Evolutionary conservation across 345 rosid species (phyloP).

Genomic region (Arabis alpina): DNA sequence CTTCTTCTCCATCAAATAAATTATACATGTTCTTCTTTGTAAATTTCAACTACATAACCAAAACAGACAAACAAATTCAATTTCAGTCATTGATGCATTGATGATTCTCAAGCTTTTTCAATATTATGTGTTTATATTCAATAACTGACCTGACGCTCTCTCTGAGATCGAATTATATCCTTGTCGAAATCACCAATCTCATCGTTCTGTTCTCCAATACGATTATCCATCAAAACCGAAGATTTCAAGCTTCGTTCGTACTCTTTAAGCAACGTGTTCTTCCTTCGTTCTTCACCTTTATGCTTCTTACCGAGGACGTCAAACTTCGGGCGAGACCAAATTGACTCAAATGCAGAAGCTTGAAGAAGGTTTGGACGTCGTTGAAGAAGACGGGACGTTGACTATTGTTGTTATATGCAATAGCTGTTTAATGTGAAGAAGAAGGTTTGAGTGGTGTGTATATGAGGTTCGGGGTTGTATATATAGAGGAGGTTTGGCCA

Average conservation of each 20-base stretch:
- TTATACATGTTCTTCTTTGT: conserved; percentile 75
- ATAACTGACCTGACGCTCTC: conserved; percentile 67
- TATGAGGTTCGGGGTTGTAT: too few relatives aligned
- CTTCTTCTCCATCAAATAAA: conserved; percentile 90
- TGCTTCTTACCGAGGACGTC: conserved; percentile 86
- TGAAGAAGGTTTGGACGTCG: too few relatives aligned
- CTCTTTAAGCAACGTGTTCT: conserved; percentile 79
- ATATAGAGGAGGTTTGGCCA: too few relatives aligned
- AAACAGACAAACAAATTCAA: background rate
- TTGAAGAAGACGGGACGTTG: too few relatives aligned
- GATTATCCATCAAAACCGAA: conserved; percentile 72
- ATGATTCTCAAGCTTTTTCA: too few relatives aligned
- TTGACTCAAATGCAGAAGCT: conserved; percentile 61
- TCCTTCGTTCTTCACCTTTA: conserved; percentile 91
- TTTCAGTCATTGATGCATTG: background rate
- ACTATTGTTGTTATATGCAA: too few relatives aligned
- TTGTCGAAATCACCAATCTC: conserved; percentile 81
- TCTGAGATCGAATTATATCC: conserved; percentile 80
- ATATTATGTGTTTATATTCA: background rate
- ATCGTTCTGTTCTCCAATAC: conserved; percentile 80
- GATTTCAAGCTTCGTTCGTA: conserved; percentile 77
- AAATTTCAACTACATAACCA: conserved; percentile 52
- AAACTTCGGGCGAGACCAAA: conserved; percentile 88
- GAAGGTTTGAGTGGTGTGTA: too few relatives aligned
- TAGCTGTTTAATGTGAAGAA: too few relatives aligned